Base-by-base conservation (phyloP, 495 filamentous ascomycete genomes). In the Daldinia grandis region DNA sequence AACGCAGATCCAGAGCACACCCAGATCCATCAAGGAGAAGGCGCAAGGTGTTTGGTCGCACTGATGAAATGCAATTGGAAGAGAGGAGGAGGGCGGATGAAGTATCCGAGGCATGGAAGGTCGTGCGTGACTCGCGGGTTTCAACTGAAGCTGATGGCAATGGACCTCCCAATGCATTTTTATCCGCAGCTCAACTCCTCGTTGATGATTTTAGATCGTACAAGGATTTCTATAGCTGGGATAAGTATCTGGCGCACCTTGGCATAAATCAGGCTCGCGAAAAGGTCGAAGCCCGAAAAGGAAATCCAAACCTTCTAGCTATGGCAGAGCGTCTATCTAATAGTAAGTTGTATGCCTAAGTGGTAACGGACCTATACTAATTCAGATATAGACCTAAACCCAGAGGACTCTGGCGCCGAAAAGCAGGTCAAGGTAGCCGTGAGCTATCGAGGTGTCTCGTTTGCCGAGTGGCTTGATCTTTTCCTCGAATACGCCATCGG, bases 381-480 rank as follows among this genome's bases (percentile, higher is more conserved):
- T 37, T 54, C n/a, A n/a, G 47, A 21, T 25, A 27, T 40, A 72
- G 62, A 73, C 35, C 35, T 75, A 6, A 73, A 69, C 28, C 74
- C 74, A 5, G 67, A 74, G 27, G 68, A 51, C 14, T 31, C 71
- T 1, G 58, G 47, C 15, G 25, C 62, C 2, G 75, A 74, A 25
- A 68, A 64, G 3, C 73, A 75, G 42, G 17, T 55, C 5, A 67
- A 72, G 38, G 72, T 72, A 7, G 62, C 73, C 21, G 68, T 77
- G 12, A 74, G 75, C 14, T 97, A 95, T 76, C 88, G 92, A 62
- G 92, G 90, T 5, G 92, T 98, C 47, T 73, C 87, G 0, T 97
- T 97, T 72, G 83, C 88, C 54, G 83, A 87, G 28, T 99, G 95
- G 95, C 86, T 97, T 4, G 91, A 96, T 62, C 86, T 97, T n/a